Conservation (phyloP, 768 basidiomycete genomes). For the Harrya chromipes region DNA sequence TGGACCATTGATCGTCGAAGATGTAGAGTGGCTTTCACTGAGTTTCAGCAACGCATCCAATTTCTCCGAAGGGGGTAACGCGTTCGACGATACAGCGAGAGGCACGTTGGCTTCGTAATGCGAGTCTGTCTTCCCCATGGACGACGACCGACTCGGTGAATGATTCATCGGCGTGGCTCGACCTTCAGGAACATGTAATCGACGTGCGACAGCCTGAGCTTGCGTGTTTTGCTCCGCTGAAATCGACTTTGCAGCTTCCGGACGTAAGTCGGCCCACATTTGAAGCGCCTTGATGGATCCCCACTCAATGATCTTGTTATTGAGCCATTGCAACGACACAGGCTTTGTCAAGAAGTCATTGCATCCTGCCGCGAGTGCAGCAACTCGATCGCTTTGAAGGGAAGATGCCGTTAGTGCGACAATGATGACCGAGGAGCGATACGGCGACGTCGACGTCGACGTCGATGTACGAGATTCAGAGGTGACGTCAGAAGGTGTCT, state of each 20-base stretch:
- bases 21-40: slow-evolving; percentile 16
- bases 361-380: slow-evolving; percentile 96
- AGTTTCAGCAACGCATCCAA: slow-evolving; percentile 27
- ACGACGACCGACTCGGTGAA: slow-evolving; percentile 39
- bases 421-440: slow-evolving; percentile 94
- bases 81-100: slow-evolving; percentile 15
- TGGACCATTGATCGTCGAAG: slow-evolving; percentile 4
- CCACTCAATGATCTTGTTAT: slow-evolving; percentile 99
- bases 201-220: slow-evolving; percentile 45
- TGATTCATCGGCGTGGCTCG: slow-evolving; percentile 35
- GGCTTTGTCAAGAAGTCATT: slow-evolving; percentile 99
- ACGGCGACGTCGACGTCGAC: slow-evolving; percentile 54
- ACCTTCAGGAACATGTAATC: slow-evolving; percentile 48
- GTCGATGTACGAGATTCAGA: slow-evolving; percentile 43
- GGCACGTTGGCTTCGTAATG: slow-evolving; percentile 13
- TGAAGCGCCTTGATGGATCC: slow-evolving; percentile 93
- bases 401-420: slow-evolving; percentile 98
- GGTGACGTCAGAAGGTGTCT: slow-evolving; percentile 55
- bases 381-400: slow-evolving; percentile 91
- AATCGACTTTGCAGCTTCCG: slow-evolving; percentile 51
- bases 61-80: slow-evolving; percentile 17
- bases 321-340: slow-evolving; percentile 91
- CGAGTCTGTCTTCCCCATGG: slow-evolving; percentile 27
- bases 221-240: slow-evolving; percentile 45
- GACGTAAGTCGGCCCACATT: slow-evolving; percentile 85